phyloP scores from a whole-genome alignment of 2,329 filamentous ascomycete genomes.

The Verticillium nubilum region DNA sequence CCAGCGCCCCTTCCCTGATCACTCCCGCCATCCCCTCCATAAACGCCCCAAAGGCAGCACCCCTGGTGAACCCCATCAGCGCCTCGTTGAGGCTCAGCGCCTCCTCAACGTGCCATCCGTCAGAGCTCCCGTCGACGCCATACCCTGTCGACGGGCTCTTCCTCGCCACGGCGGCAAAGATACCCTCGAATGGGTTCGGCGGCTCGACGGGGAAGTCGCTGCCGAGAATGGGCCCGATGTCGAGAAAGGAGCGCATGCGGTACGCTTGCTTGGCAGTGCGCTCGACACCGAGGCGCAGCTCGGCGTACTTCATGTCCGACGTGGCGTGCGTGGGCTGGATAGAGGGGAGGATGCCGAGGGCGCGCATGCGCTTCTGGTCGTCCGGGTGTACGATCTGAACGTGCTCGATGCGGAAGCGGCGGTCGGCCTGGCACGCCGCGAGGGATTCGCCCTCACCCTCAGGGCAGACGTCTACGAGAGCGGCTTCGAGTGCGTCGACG shows the following conservation, averaged over 20 bases:
- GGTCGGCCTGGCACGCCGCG: conserved; percentile 44
- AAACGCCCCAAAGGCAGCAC: conserved; percentile 27
- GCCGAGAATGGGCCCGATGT: conserved; percentile 51
- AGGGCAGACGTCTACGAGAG: conserved; percentile 49
- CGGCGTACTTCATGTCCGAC: conserved; percentile 64
- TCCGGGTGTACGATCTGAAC: conserved; percentile 63
- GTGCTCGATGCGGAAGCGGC: conserved; percentile 65
- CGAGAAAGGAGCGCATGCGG: conserved; percentile 57
- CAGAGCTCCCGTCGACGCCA: conserved; percentile 37
- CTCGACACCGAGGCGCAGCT: conserved; percentile 49
- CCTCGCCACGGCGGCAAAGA: conserved; percentile 62
- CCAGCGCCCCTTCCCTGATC: conserved; percentile 55
- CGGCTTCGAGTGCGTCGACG: conserved; percentile 55
- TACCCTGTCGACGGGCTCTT: conserved; percentile 51
- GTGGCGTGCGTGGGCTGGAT: conserved; percentile 70
- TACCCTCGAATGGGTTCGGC: conserved; percentile 60
- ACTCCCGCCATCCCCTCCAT: conserved; percentile 53
- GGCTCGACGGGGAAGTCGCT: conserved; percentile 71
- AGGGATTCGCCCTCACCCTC: conserved; percentile 23
- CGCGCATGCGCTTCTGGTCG: conserved; percentile 55
- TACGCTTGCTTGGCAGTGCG: conserved; percentile 56
- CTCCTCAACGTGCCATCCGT: conserved; percentile 57
- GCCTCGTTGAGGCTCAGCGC: conserved; percentile 54
- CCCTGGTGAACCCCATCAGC: conserved; percentile 26
- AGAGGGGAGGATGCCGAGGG: conserved; percentile 58